These are phyloP conservation scores for Trifolium fragiferum DNA, from an alignment of 306 rosid genomes.

Conservation along the genomic window DNA sequence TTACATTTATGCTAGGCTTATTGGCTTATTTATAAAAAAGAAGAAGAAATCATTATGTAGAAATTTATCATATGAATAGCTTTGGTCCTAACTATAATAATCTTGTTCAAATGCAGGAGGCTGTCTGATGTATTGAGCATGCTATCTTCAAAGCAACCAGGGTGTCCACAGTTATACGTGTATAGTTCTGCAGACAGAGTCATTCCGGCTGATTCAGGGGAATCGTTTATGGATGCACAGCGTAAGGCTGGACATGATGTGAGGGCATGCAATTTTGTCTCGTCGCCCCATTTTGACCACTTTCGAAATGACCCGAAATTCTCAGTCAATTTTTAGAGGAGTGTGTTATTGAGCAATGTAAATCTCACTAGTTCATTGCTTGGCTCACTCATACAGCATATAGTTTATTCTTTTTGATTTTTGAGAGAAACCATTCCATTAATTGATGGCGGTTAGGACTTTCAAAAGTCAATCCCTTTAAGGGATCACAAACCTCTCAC, in stretches of 20 bases:
- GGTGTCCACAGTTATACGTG: constrained; percentile 88
- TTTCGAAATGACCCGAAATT: constrained; percentile 85
- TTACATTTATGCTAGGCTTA: background rate
- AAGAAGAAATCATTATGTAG: background rate
- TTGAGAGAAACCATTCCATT: constrained; percentile 36
- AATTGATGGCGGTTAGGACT: constrained; percentile 30
- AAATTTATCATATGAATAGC: constrained; percentile 14
- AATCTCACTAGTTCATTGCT: constrained; percentile 44
- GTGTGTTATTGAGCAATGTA: constrained; percentile 64
- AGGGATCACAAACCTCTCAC: constrained; percentile 23
- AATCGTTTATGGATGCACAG: constrained; percentile 80
- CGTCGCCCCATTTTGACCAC: constrained; percentile 98
- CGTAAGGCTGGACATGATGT: constrained; percentile 80
- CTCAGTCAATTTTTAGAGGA: constrained; percentile 78
- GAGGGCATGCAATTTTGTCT: constrained; percentile 90
- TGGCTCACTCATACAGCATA: constrained; percentile 31
- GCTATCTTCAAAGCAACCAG: constrained; percentile 80
- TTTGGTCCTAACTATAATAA: constrained; percentile 4
- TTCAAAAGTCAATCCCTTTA: constrained; percentile 28
- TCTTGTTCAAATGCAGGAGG: constrained; percentile 67
- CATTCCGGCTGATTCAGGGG: constrained; percentile 84
- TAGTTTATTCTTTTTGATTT: constrained; percentile 46
- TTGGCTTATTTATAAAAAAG: constrained; percentile 15
- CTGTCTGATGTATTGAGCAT: constrained; percentile 79
- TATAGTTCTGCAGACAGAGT: constrained; percentile 94